Base-by-base conservation (phyloP, 2,329 filamentous ascomycete genomes). In the Fusarium sp. region DNA sequence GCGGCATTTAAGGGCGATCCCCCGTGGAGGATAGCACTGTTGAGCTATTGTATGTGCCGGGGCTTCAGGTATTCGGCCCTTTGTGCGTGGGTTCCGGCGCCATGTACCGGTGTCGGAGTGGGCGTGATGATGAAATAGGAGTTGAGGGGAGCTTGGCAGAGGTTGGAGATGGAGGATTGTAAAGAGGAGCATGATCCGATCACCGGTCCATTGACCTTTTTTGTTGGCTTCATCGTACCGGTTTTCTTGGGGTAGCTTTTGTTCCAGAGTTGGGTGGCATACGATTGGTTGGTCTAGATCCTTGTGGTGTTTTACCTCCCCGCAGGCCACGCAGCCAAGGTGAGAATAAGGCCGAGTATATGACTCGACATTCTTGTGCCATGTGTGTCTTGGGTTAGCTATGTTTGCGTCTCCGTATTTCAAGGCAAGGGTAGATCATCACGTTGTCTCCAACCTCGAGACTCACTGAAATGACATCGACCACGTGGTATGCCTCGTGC, bases 1-100 rank as follows among this genome's bases (percentile, higher is more conserved):
- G 68, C 14, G 22, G 37, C 30, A 32, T 22, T 62, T 66, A 22
- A 35, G 58, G 43, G 50, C 27, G 70, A 73, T 73, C 70, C 63
- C 67, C 54, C 70, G 70, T 59, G 56, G 35, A 45, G 25, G 27
- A 32, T 52, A 52, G 47, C 27, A 52, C 27, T 12, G 27, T 17
- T 52, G 25, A 8, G 45, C 47, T 32, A 52, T 52, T 52, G 47
- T 52, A 20, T 52, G 54, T 57, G 54, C 32, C 30, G 30, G 54
- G 32, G 20, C 54, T 57, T 57, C 4, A 37, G 14, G 32, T 57
- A 57, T 57, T 57, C 54, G 54, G 54, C 54, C 54, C 54, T 37
- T 57, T 37, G 8, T 57, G 32, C 15, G 20, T 32, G n/a, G 50
- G 35, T 30, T 43, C n/a, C 27, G 33, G 32, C 20, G 40, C 20